phyloP scores from a whole-genome alignment of 202 grass and related monocot genomes.

The Eragrostis tef region DNA sequence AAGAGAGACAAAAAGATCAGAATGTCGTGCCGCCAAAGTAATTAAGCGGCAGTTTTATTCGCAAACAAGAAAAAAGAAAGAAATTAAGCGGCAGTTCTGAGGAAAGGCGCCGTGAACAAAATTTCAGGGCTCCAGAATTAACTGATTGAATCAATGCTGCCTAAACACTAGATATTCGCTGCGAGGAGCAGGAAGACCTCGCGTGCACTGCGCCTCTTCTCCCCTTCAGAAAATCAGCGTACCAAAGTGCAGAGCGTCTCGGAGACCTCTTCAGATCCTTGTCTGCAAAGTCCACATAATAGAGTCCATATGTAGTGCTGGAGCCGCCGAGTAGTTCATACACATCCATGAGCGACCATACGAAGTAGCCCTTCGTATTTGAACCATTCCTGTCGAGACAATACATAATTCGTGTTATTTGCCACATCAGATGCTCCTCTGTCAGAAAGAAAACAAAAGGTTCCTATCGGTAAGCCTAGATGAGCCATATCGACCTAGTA shows the following conservation, averaged over 20 bases:
- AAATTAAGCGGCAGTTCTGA: no score
- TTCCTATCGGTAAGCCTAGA: no score
- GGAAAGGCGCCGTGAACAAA: no score
- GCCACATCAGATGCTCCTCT: no score
- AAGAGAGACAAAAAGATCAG: no score
- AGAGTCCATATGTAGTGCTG: slow-evolving; percentile 28
- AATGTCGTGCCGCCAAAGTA: no score
- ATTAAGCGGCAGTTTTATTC: no score
- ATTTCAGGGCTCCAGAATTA: background rate
- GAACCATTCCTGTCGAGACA: slow-evolving; percentile 36
- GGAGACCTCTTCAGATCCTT: slow-evolving; percentile 44
- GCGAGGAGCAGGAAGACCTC: background rate
- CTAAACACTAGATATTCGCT: background rate
- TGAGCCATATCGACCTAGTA: background rate
- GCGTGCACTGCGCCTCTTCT: background rate
- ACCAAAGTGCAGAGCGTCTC: slow-evolving; percentile 49
- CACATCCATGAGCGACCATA: slow-evolving; percentile 51
- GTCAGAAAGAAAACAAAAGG: no score
- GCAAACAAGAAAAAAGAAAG: no score
- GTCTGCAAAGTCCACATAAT: slow-evolving; percentile 48
- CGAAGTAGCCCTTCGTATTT: slow-evolving; percentile 54
- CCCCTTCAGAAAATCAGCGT: slow-evolving; percentile 37
- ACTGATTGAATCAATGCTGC: background rate
- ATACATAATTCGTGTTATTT: no score
- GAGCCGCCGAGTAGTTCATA: slow-evolving; percentile 45